phyloP scores from a whole-genome alignment of 2,329 filamentous ascomycete species.

The Chaetomium strumarium region DNA sequence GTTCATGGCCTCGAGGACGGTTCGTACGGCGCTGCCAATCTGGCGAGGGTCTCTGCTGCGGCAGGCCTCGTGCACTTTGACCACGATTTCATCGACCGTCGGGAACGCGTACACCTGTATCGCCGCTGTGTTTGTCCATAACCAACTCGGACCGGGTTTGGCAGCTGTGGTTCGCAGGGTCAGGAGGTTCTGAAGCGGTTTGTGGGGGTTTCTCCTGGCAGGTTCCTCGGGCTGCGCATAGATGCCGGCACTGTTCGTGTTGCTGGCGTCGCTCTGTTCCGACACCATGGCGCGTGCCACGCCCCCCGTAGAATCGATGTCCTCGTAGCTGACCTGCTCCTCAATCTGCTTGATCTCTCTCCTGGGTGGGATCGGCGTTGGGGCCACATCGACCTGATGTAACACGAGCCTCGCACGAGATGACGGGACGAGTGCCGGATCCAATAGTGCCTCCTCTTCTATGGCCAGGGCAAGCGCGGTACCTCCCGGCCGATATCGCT shows the following conservation, averaged over 20 bases:
- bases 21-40: slow-evolving; percentile 7
- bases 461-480: slow-evolving; percentile 21
- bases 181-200: not conserved
- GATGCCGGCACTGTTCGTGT: not conserved
- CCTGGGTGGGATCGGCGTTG: not conserved
- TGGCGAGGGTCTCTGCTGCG: slow-evolving; percentile 1
- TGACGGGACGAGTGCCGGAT: slow-evolving; percentile 6
- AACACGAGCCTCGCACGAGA: not conserved
- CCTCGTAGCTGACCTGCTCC: not conserved
- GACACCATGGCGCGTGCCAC: not conserved
- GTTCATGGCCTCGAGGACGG: slow-evolving; percentile 12
- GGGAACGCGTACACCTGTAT: slow-evolving; percentile 12
- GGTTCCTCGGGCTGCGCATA: not conserved
- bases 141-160: slow-evolving; percentile 8
- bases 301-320: not conserved
- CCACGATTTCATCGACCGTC: slow-evolving; percentile 13
- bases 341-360: not conserved
- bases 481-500: slow-evolving; percentile 33
- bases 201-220: not conserved
- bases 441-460: slow-evolving; percentile 25
- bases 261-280: not conserved
- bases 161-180: not conserved
- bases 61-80: slow-evolving; percentile 17
- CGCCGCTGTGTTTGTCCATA: not conserved
- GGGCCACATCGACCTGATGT: not conserved